A percentile compares a stretch with the other conserved stretches of the same genome.
Conservation (phyloP, 495 filamentous ascomycete species). For the Hamigera avellanea region DNA sequence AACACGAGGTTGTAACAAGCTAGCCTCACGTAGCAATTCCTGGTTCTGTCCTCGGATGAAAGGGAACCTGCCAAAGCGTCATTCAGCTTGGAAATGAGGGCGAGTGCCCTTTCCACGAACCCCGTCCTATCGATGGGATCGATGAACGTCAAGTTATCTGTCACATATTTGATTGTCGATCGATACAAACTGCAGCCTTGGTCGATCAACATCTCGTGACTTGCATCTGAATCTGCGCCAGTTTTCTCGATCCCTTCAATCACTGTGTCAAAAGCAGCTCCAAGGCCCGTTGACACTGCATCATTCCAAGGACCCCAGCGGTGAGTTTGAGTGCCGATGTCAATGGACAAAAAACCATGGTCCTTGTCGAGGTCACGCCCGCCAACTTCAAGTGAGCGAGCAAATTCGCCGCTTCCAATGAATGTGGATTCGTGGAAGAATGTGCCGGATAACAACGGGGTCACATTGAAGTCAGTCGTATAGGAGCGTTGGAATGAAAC, state of each 20-base stretch:
- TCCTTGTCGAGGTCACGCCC: conserved; percentile 20
- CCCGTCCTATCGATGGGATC: conserved; percentile 36
- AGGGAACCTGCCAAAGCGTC: conserved; percentile 15
- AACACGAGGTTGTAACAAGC: conserved; percentile 26
- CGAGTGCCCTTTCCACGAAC: conserved; percentile 23
- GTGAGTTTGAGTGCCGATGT: conserved; percentile 37
- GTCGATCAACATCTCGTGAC: neutral
- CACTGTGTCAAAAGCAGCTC: conserved; percentile 44
- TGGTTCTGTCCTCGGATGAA: conserved; percentile 8
- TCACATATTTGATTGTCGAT: conserved; percentile 35
- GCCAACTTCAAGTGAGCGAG: conserved; percentile 31
- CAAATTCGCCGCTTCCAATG: conserved; percentile 60
- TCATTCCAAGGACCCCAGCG: conserved; percentile 65
- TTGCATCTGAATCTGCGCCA: conserved; percentile 1
- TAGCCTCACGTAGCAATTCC: conserved; percentile 11
- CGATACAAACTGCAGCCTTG: conserved; percentile 12
- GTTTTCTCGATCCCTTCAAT: conserved; percentile 14
- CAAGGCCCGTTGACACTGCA: conserved; percentile 53
- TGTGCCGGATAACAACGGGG: conserved; percentile 51
- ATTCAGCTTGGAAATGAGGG: conserved; percentile 17
- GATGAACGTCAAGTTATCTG: conserved; percentile 37
- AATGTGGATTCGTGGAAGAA: conserved; percentile 71
- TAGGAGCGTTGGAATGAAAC: conserved; percentile 49
- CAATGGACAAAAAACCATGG: conserved; percentile 21
- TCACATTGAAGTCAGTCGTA: conserved; percentile 62